Conservation (phyloP, 148 eudicot genomes). For the Rheum nobile region DNA sequence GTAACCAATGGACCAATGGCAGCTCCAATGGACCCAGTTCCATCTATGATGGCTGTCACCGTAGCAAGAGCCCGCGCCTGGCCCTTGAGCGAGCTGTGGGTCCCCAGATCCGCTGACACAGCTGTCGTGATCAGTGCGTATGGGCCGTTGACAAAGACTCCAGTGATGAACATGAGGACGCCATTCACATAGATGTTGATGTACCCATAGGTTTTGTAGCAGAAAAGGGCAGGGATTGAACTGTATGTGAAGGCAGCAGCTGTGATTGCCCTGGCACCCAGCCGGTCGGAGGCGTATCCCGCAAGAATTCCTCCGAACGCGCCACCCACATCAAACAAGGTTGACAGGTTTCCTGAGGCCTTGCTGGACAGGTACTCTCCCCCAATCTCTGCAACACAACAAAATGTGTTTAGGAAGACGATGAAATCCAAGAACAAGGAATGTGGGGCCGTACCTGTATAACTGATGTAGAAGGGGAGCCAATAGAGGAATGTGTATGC, state of each 20-base stretch:
- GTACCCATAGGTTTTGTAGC: conserved; percentile 68
- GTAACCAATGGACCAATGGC: conserved; percentile 88
- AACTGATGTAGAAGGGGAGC: conserved; percentile 89
- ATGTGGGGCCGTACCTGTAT: conserved; percentile 46
- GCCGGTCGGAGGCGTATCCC: conserved; percentile 60
- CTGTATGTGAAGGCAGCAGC: conserved; percentile 83
- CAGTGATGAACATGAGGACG: conserved; percentile 58
- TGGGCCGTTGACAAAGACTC: conserved; percentile 86
- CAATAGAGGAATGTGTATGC: conserved; percentile 88
- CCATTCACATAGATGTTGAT: conserved; percentile 40
- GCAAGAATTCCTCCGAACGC: conserved; percentile 85
- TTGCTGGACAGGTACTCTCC: conserved; percentile 69
- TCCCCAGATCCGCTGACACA: conserved; percentile 86
- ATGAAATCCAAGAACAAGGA: no score
- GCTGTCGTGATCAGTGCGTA: conserved; percentile 94
- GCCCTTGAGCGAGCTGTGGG: conserved; percentile 71
- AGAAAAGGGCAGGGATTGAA: conserved; percentile 69
- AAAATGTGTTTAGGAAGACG: background rate
- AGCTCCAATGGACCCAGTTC: conserved; percentile 94
- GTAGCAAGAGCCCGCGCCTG: conserved; percentile 82
- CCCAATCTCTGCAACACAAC: conserved; percentile 53
- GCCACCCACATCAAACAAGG: conserved; percentile 88
- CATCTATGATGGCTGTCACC: conserved; percentile 90
- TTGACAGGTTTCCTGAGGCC: conserved; percentile 76
- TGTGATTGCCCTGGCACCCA: conserved; percentile 78